Percentiles rank a stretch among this genome's conserved stretches.
These are phyloP conservation scores for Letharia lupina DNA, from an alignment of 495 filamentous ascomycete species.

Conservation along the genomic window DNA sequence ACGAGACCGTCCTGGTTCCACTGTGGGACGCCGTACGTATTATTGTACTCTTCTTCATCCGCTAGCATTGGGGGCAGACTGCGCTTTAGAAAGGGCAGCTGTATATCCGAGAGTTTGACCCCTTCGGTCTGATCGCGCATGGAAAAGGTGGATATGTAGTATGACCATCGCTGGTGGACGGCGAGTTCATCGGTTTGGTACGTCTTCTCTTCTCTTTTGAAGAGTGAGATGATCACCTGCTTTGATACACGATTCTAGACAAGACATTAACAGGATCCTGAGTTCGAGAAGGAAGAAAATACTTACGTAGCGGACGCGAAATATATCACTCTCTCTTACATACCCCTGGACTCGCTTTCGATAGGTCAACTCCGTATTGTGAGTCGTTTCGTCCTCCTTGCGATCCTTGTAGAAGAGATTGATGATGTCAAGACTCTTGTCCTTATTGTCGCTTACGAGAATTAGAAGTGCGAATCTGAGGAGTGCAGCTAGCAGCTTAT, in stretches of 20 bases:
- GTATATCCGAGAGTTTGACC: constrained; percentile 54
- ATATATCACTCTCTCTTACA: constrained; percentile 83
- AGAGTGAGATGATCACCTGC: constrained; percentile 57
- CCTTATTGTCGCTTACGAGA: constrained; percentile 72
- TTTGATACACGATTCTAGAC: constrained; percentile 47
- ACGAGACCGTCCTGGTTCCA: constrained; percentile 65
- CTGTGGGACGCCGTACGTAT: constrained; percentile 42
- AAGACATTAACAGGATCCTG: constrained; percentile 7
- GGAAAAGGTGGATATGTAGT: constrained; percentile 87
- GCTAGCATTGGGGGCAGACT: constrained; percentile 55
- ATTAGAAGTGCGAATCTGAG: constrained; percentile 66
- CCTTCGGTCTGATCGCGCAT: constrained; percentile 86
- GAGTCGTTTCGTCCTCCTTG: constrained; percentile 70
- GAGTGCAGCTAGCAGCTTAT: constrained; percentile 70
- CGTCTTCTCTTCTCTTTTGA: constrained; percentile 74
- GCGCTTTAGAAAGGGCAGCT: constrained; percentile 61
- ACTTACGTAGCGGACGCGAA: constrained; percentile 77
- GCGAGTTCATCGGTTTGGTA: constrained; percentile 56
- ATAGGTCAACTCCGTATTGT: constrained; percentile 73
- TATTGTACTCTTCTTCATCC: constrained; percentile 37
- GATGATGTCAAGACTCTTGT: constrained; percentile 81
- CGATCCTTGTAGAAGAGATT: constrained; percentile 75
- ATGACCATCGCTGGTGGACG: constrained; percentile 65
- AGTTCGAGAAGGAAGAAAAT: background rate
- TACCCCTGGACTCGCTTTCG: constrained; percentile 80